Conservation (phyloP, 1,139 yeast species). For the Kurtzmaniella quercitrusa region DNA sequence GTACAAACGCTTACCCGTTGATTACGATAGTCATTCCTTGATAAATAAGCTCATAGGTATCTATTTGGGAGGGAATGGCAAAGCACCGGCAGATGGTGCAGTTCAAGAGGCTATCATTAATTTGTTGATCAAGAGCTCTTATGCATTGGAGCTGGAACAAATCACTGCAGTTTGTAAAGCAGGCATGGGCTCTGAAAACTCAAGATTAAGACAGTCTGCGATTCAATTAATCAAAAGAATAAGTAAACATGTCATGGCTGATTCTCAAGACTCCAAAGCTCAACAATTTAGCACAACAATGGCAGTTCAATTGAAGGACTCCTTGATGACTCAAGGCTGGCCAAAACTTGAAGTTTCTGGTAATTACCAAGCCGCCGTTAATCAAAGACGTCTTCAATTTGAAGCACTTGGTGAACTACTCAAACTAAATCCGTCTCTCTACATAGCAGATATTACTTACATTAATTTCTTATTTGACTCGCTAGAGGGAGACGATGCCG, state of each 20-base stretch:
- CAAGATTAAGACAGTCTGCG: conserved; percentile 46
- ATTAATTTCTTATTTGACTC: conserved; percentile 70
- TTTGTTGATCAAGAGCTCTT: conserved; percentile 48
- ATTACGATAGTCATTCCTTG: conserved; percentile 46
- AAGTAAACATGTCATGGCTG: conserved; percentile 18
- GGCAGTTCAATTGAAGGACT: conserved; percentile 49
- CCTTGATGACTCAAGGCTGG: conserved; percentile 57
- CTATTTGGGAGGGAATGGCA: conserved; percentile 40
- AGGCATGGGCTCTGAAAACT: conserved; percentile 54
- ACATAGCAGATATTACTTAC: conserved; percentile 45
- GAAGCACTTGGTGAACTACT: conserved; percentile 73
- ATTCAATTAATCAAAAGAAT: conserved; percentile 63
- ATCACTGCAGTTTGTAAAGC: conserved; percentile 45
- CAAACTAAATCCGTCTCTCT: conserved; percentile 43
- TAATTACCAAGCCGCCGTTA: conserved; percentile 25
- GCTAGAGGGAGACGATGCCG: conserved; percentile 60
- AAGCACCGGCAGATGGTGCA: conserved; percentile 50
- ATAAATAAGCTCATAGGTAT: conserved; percentile 42
- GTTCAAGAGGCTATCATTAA: conserved; percentile 59
- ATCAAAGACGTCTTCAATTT: conserved; percentile 61
- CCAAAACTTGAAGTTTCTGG: conserved; percentile 40
- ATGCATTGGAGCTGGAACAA: conserved; percentile 38
- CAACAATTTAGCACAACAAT: conserved; percentile 35
- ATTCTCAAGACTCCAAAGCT: conserved; percentile 2
- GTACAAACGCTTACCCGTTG: conserved; percentile 48